phyloP scores from a whole-genome alignment of 352 stramenopile species.

The Phytopythium delawarense region DNA sequence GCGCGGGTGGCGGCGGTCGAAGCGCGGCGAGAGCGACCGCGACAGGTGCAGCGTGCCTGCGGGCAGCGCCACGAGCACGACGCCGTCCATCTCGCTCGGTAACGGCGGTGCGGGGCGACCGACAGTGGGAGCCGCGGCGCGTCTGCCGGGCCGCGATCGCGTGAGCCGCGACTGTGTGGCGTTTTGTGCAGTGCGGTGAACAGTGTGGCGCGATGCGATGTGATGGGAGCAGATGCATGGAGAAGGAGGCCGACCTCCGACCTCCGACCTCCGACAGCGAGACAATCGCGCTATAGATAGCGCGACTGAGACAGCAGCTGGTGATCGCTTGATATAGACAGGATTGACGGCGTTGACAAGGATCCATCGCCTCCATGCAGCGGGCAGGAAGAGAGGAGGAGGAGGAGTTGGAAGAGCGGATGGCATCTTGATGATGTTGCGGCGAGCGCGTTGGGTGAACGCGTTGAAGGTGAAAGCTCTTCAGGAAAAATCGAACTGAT shows the following conservation, averaged over 20 bases:
- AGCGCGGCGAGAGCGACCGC: constrained; percentile 40
- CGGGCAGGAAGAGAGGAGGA: no score
- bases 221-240: background rate
- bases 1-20: constrained; percentile 42
- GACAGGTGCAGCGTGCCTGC: constrained; percentile 47
- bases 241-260: background rate
- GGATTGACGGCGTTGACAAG: no score
- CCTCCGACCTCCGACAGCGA: no score
- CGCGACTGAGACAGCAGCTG: no score
- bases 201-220: background rate
- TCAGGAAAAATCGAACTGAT: no score
- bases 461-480: no score
- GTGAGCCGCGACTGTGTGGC: background rate
- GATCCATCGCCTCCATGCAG: no score
- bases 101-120: background rate
- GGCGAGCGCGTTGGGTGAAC: no score
- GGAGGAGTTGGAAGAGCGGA: no score
- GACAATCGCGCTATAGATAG: no score
- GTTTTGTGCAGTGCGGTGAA: background rate
- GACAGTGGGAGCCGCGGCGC: background rate
- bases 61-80: constrained; percentile 44
- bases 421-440: no score
- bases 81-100: constrained; percentile 39
- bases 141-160: background rate
- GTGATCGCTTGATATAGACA: no score